Evolutionary conservation across 768 basidiomycete species (phyloP).

Genomic region (Macrolepiota dolichaula): DNA sequence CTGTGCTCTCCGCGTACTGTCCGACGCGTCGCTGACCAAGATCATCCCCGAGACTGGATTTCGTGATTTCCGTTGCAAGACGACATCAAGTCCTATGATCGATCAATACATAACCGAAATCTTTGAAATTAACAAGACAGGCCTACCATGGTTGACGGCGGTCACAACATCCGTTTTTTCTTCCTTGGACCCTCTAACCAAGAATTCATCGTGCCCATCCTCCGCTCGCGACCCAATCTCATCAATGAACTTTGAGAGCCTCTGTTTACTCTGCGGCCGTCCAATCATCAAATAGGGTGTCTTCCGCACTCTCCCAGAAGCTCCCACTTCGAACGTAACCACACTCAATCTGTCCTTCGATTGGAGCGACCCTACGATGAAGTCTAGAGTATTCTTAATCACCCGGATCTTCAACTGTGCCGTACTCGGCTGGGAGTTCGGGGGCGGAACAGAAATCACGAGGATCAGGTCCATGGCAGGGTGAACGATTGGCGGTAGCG

Average conservation of each 20-base stretch:
- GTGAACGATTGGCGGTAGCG: conserved; percentile 77
- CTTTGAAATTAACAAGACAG: conserved; percentile 4
- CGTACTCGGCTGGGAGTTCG: conserved; percentile 67
- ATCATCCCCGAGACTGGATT: conserved; percentile 91
- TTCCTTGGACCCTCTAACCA: conserved; percentile 75
- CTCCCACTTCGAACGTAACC: conserved; percentile 90
- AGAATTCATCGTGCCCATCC: conserved; percentile 44
- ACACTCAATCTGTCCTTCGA: conserved; percentile 80
- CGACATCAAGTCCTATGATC: conserved; percentile 77
- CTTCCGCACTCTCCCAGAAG: conserved; percentile 78
- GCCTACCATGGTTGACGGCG: conserved; percentile 89
- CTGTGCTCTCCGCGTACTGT: conserved; percentile 89
- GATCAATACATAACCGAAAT: conserved; percentile 2
- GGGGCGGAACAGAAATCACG: conserved; percentile 82
- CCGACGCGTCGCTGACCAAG: conserved; percentile 88
- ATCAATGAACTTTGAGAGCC: conserved; percentile 78
- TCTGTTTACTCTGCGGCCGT: conserved; percentile 59
- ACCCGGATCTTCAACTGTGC: conserved; percentile 86
- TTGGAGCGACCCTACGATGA: conserved; percentile 74
- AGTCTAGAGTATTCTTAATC: conserved; percentile 85
- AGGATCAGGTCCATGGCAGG: conserved; percentile 91
- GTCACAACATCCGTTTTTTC: conserved; percentile 98
- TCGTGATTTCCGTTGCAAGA: conserved; percentile 89
- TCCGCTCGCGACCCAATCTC: conserved; percentile 49
- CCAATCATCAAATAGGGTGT: conserved; percentile 89